Base-by-base conservation (phyloP, 1,284 basidiomycete species). In the Apiotrichum montevideense region DNA sequence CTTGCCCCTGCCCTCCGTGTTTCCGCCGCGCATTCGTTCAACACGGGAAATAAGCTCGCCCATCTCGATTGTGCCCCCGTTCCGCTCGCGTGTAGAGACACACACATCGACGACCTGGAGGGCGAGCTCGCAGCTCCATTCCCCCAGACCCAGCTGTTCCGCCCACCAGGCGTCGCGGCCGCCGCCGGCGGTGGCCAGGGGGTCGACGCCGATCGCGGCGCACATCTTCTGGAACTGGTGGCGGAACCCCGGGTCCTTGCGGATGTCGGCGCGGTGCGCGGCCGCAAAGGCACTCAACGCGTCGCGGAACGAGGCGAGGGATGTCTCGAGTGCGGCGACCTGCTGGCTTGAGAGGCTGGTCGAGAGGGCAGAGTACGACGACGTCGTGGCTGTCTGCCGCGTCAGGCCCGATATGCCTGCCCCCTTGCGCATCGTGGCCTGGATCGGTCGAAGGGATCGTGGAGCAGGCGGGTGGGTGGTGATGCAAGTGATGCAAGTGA, bases 101-200 rank as follows among this genome's bases (percentile, higher is more conserved):
- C 95, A 98, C 14, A 98, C 84, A 72, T 98, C 95, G 49, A 98
- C 92, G 62, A 98, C 88, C 79, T 99, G 95, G 33, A 98, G 90
- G 3, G 91, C 91, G 1, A 98, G 83, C 68, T 96, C 94, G 72
- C 91, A 90, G 68, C 93, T 88, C 90, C 91, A 98, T 72, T 98
- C 96, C 6, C 90, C 85, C 32, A 82, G 65, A 0, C 90, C 90
- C 14, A 97, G 81, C 67, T 91, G 79, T 70, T 92, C 93, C 29
- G 84, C 86, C 86, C 88, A 90, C 87, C 89, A 93, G 0, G 71
- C 59, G 4, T 55, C 54, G 14, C 56, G 57, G 0, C 43, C 47
- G 2, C 46, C 52, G 0, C 88, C 89, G 35, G 14, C 34, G 3
- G 37, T 39, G 2, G 88, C 88, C 15, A 98, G 82, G 0, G 96